Conservation (phyloP, 2,329 filamentous ascomycete species). For the Exophiala sideris region DNA sequence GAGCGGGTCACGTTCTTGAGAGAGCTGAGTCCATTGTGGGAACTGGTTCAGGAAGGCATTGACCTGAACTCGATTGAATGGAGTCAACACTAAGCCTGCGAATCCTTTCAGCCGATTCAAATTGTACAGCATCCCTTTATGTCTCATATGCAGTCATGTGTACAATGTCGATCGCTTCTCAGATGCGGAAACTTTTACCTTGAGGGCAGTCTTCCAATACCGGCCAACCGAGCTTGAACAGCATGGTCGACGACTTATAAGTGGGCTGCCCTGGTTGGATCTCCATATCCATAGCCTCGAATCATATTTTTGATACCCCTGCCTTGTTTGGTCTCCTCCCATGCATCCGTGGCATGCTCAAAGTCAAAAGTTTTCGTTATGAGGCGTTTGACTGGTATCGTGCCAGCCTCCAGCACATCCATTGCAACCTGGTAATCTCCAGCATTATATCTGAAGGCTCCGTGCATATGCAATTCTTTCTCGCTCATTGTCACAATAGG, state of each 20-base stretch:
- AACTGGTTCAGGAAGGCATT: slow-evolving; percentile 93
- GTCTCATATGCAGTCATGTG: background rate
- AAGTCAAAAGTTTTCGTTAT: slow-evolving; percentile 35
- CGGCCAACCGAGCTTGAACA: background rate
- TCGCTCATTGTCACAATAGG: slow-evolving; percentile 37
- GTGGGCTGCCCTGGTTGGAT: slow-evolving; percentile 15
- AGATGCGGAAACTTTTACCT: background rate
- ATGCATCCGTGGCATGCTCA: slow-evolving; percentile 35
- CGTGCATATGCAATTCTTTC: slow-evolving; percentile 36
- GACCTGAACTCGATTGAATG: slow-evolving; percentile 96
- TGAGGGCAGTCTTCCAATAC: background rate
- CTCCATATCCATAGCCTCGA: slow-evolving; percentile 24
- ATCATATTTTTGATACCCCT: slow-evolving; percentile 29
- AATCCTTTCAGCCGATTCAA: background rate
- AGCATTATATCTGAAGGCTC: slow-evolving; percentile 34
- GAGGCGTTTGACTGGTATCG: slow-evolving; percentile 32
- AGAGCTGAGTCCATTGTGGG: slow-evolving; percentile 94
- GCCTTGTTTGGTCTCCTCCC: slow-evolving; percentile 31
- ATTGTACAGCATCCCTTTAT: slow-evolving; percentile 9
- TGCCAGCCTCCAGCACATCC: slow-evolving; percentile 33
- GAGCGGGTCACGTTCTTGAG: slow-evolving; percentile 89
- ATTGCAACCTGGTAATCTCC: slow-evolving; percentile 38
- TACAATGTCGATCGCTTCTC: background rate
- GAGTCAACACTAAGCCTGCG: slow-evolving; percentile 77
- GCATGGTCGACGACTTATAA: slow-evolving; percentile 2